A percentile compares a stretch with the other conserved stretches of the same genome.
Conservation (phyloP, 441 rosid genomes). For the Arabidopsis hybrid region DNA sequence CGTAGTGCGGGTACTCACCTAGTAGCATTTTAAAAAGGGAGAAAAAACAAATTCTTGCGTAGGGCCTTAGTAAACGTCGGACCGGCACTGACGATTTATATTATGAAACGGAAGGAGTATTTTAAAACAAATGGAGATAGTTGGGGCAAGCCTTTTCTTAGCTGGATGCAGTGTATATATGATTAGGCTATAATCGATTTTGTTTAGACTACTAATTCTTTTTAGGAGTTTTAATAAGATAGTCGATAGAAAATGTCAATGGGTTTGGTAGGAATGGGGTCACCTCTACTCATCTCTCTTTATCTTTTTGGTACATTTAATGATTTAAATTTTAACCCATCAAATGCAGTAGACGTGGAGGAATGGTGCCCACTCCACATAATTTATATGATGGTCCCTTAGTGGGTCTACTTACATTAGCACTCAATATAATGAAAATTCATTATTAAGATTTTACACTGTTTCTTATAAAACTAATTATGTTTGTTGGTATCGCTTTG, state of each 20-base stretch:
- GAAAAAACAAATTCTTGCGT: no score
- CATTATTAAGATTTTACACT: slow-evolving; percentile 5
- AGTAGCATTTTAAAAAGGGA: not conserved
- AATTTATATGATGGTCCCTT: slow-evolving; percentile 1
- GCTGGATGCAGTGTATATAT: slow-evolving; percentile 29
- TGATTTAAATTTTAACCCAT: slow-evolving; percentile 11
- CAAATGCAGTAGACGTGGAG: slow-evolving; percentile 31
- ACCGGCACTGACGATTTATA: no score
- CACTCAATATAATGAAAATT: slow-evolving; percentile 14
- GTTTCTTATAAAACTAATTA: not conserved
- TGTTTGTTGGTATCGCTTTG: not conserved
- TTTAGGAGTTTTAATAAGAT: not conserved
- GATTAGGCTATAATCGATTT: not conserved
- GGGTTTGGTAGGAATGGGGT: slow-evolving; percentile 41
- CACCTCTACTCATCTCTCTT: slow-evolving; percentile 12
- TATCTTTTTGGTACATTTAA: slow-evolving; percentile 28
- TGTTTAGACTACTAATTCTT: not conserved
- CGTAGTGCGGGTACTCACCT: not conserved
- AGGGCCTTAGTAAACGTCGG: no score
- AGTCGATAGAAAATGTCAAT: slow-evolving; percentile 30
- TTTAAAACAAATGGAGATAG: no score
- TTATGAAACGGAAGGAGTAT: no score
- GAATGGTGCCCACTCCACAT: slow-evolving; percentile 31
- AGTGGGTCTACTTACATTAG: slow-evolving; percentile 15
- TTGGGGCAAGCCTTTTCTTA: slow-evolving; percentile 9